A percentile compares a stretch with the other conserved stretches of the same genome.
Evolutionary conservation across 441 rosid genomes (phyloP).

Genomic region (Croton laevigatus): DNA sequence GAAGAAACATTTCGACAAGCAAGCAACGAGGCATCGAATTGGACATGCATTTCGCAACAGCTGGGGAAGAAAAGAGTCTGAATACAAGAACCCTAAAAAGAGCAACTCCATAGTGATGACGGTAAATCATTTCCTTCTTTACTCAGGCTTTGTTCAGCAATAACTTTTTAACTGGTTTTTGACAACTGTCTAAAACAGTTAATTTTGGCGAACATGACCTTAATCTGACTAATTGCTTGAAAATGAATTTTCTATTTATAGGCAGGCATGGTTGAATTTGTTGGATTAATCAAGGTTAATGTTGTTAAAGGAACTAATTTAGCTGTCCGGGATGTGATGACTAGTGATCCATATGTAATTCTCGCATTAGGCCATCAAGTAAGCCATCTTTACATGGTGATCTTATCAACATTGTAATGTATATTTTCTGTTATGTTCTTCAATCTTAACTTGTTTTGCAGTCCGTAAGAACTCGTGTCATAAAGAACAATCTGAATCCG

Average conservation of each 20-base stretch:
- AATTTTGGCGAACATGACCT: too few relatives aligned
- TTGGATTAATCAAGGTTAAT: constrained; percentile 89
- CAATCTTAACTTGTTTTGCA: constrained; percentile 29
- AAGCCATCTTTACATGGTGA: constrained; percentile 30
- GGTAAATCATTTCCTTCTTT: constrained; percentile 43
- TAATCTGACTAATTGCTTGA: constrained; percentile 8
- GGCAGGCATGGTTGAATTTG: constrained; percentile 98
- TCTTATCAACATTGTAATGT: constrained; percentile 2
- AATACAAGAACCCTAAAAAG: constrained; percentile 61
- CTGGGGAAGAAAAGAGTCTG: constrained; percentile 81
- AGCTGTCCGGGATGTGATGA: constrained; percentile 80
- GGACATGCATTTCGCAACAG: constrained; percentile 82
- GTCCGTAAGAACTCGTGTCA: constrained; percentile 90
- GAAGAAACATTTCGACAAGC: constrained; percentile 47
- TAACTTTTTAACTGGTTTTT: too few relatives aligned
- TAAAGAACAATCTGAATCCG: constrained; percentile 94
- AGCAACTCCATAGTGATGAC: constrained; percentile 56
- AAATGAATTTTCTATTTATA: constrained; percentile 36
- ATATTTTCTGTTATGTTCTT: not conserved
- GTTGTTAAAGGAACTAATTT: constrained; percentile 95
- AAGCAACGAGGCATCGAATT: constrained; percentile 56
- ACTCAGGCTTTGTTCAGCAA: not conserved
- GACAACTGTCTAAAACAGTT: too few relatives aligned
- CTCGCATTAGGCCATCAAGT: constrained; percentile 87
- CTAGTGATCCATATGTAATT: constrained; percentile 93